Conservation (phyloP, 108 stramenopile genomes). For the Cyclotella cryptica region DNA sequence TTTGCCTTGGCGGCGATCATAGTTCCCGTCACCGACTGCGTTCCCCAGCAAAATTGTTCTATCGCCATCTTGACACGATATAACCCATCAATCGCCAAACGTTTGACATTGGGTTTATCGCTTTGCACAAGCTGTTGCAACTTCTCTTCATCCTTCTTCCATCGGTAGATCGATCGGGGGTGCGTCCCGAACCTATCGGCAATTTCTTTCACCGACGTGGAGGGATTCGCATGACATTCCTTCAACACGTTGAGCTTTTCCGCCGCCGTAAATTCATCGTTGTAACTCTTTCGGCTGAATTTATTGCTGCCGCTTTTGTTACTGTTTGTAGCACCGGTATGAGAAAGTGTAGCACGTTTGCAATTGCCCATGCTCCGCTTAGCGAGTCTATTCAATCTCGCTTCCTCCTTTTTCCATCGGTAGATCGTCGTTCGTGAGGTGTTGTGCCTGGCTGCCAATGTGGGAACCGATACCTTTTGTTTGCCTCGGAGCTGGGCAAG, state of each 20-base stretch:
- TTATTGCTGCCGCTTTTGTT: conserved; percentile 1
- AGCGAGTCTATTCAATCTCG: conserved; percentile 9
- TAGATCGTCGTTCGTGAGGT: conserved; percentile 26
- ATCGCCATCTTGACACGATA: conserved; percentile 26
- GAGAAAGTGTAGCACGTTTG: not conserved
- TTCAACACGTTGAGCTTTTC: conserved; percentile 17
- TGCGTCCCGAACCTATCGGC: conserved; percentile 19
- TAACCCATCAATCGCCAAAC: conserved; percentile 14
- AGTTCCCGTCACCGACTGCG: conserved; percentile 22
- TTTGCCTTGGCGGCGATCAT: conserved; percentile 36
- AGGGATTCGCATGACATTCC: conserved; percentile 1
- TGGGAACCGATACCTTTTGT: not conserved
- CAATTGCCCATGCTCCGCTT: conserved; percentile 2
- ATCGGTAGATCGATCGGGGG: conserved; percentile 35
- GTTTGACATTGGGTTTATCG: conserved; percentile 24
- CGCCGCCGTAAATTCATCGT: conserved; percentile 30
- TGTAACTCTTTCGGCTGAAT: conserved; percentile 10
- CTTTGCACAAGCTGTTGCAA: conserved; percentile 26
- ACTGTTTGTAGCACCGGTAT: not conserved
- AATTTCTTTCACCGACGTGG: conserved; percentile 3
- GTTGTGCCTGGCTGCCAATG: conserved; percentile 17
- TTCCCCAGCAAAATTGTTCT: conserved; percentile 9
- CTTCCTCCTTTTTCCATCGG: conserved; percentile 32
- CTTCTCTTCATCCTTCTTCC: conserved; percentile 41
- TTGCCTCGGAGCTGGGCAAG: conserved; percentile 24